Evolutionary conservation across 768 basidiomycete species (phyloP).

Genomic region (Termitomyces sp.): DNA sequence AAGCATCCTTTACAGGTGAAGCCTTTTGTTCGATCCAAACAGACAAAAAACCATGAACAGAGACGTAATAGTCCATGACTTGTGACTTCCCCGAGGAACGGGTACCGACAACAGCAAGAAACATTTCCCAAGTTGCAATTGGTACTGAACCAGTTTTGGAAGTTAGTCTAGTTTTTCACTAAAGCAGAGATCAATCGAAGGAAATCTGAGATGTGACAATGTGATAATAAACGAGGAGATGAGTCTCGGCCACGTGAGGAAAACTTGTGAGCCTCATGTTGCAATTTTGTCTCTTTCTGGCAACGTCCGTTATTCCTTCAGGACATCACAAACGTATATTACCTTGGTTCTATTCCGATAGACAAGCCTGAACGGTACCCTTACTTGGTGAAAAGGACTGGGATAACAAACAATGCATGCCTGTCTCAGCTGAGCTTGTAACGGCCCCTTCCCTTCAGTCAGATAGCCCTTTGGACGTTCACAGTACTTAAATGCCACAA

Average conservation of each 20-base stretch:
- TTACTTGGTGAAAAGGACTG: background rate
- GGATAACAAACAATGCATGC: background rate
- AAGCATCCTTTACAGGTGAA: background rate
- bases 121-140: conserved; percentile 37
- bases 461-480: background rate
- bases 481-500: background rate
- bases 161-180: background rate
- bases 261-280: conserved; percentile 11
- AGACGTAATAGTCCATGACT: conserved; percentile 54
- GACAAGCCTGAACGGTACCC: background rate
- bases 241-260: conserved; percentile 6
- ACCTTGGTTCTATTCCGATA: background rate
- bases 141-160: background rate
- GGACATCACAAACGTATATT: background rate
- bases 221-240: conserved; percentile 9
- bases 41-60: conserved; percentile 48
- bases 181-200: background rate
- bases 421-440: background rate
- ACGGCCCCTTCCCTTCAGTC: background rate
- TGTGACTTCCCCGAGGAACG: conserved; percentile 54
- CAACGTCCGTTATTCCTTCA: background rate
- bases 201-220: conserved; percentile 13
- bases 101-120: conserved; percentile 64
- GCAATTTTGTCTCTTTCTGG: background rate
- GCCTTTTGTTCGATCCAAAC: conserved; percentile 32